A percentile compares a stretch with the other conserved stretches of the same genome.
phyloP scores from a whole-genome alignment of 2,329 filamentous ascomycete genomes.

The Sclerotinia trifoliorum region DNA sequence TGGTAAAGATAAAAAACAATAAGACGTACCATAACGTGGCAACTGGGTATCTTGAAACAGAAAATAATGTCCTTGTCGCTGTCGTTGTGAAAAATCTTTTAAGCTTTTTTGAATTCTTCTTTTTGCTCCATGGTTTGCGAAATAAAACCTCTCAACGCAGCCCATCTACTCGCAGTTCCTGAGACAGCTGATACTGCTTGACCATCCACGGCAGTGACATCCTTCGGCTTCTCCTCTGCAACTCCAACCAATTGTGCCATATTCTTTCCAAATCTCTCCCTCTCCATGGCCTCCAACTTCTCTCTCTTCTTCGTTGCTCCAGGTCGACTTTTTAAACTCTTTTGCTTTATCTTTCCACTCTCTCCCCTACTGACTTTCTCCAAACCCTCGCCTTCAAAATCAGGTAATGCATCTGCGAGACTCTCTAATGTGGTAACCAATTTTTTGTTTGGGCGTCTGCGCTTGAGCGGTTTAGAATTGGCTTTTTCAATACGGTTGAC shows the following conservation, averaged over 20 bases:
- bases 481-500: slow-evolving; percentile 71
- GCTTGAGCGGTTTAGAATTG: slow-evolving; percentile 55
- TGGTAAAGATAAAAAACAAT: slow-evolving; percentile 7
- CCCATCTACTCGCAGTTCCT: slow-evolving; percentile 66
- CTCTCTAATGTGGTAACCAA: slow-evolving; percentile 72
- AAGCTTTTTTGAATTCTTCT: slow-evolving; percentile 59
- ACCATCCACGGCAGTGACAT: slow-evolving; percentile 22
- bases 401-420: slow-evolving; percentile 76
- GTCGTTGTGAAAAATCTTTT: neutral
- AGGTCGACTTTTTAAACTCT: slow-evolving; percentile 70
- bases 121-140: slow-evolving; percentile 80
- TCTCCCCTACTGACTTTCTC: slow-evolving; percentile 42
- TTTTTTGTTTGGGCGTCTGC: slow-evolving; percentile 71
- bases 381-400: slow-evolving; percentile 47
- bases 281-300: slow-evolving; percentile 74
- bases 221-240: slow-evolving; percentile 18
- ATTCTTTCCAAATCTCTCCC: slow-evolving; percentile 79
- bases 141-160: slow-evolving; percentile 78
- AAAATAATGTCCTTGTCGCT: neutral
- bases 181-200: slow-evolving; percentile 24
- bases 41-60: slow-evolving; percentile 21
- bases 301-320: slow-evolving; percentile 84
- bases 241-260: slow-evolving; percentile 64
- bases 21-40: slow-evolving; percentile 23
- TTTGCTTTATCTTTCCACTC: slow-evolving; percentile 67